Evolutionary conservation across 495 filamentous ascomycete genomes (phyloP).

Genomic region (Aspergillus ellipticus): DNA sequence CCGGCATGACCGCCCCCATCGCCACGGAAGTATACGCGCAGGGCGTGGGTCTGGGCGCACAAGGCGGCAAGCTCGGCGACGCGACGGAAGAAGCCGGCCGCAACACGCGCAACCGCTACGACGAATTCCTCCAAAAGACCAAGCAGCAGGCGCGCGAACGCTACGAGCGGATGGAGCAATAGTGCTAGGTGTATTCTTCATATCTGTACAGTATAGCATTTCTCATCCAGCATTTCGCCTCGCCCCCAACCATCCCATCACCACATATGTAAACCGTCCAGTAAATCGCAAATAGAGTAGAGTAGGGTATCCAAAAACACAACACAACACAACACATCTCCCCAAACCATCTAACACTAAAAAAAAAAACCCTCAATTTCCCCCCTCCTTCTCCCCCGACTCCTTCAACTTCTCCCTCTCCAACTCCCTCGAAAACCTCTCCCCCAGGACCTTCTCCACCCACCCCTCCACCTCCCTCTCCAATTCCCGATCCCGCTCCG

Average conservation of each 20-base stretch:
- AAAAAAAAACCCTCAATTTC: not conserved
- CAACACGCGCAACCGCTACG: conserved; percentile 64
- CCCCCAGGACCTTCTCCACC: conserved; percentile 58
- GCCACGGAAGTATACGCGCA: conserved; percentile 73
- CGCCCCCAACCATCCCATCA: too few species aligned
- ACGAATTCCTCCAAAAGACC: conserved; percentile 73
- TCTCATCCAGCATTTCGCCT: too few species aligned
- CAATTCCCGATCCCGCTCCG: conserved; percentile 49
- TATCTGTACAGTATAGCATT: too few species aligned
- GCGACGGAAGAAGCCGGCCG: conserved; percentile 74
- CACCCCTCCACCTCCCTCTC: conserved; percentile 70
- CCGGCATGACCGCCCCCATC: conserved; percentile 73
- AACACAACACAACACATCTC: not conserved
- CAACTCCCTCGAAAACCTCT: conserved; percentile 44
- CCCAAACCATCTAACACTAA: not conserved
- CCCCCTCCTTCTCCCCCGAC: conserved; percentile 9
- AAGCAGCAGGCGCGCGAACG: conserved; percentile 76
- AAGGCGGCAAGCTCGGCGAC: conserved; percentile 80
- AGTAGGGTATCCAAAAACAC: conserved; percentile 5
- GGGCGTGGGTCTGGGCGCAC: conserved; percentile 82
- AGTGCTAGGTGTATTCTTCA: too few species aligned
- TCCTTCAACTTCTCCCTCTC: conserved; percentile 34
- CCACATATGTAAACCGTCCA: too few species aligned
- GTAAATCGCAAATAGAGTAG: not conserved
- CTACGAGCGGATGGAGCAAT: conserved; percentile 58